Base-by-base conservation (phyloP, 805 yeast genomes). In the Wickerhamomyces pijperi region DNA sequence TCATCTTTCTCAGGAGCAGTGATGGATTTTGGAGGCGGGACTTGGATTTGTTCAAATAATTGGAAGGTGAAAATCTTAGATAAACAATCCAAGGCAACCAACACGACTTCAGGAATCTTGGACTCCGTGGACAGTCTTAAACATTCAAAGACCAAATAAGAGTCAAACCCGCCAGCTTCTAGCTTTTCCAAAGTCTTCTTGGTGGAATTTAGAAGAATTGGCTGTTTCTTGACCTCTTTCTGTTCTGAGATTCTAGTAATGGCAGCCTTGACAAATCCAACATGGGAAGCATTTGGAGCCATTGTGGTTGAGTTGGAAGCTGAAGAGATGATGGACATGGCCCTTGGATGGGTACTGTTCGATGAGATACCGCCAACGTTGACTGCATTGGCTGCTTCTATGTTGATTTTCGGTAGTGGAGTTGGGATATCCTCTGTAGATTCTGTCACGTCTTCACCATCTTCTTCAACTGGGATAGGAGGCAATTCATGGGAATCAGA, bases 31-130 rank as follows among this genome's bases (percentile, higher is more conserved):
- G 64, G 64, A 3, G 65, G 64, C 34, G 72, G 63, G 16, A 76
- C 78, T 18, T 65, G 56, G 19, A 74, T 67, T 34, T 73, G 69
- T 41, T 71, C 83, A 52, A 88, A 81, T 39, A 80, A 74, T 29
- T 86, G 81, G 55, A 84, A 85, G n/a, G 94, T 82, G 58, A 88
- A 84, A 16, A 87, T 68, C 57, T 88, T 92, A 39, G 94, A 83
- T 41, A 92, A 72, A 46, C 90, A 74, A 55, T 90, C 97, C 46
- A 90, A 67, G 1, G 97, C 86, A 35, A 72, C 67, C 15, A 80
- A 69, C 48, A 82, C 82, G 35, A 84, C 69, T 13, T 76, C 85
- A 28, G 68, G 66, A 42, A 72, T 75, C 20, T 76, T 64, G 12
- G 79, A 69, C 49, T 85, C 86, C 56, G 94, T 84, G 4, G 85